Conservation (phyloP, 192 early-diverging fungal genomes). For the Lobosporangium transversale region DNA sequence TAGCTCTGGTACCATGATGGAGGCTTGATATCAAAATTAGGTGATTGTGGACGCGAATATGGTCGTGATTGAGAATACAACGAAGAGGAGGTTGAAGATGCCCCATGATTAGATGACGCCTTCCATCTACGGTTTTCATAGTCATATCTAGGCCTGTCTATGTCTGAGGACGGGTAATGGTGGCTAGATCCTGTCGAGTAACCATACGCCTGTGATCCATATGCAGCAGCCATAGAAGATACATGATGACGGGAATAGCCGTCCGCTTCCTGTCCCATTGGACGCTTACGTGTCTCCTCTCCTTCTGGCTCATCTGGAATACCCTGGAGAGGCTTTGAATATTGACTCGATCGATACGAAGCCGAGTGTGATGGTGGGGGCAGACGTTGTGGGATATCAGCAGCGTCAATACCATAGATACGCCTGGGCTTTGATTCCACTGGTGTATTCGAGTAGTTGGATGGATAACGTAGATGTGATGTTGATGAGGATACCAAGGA, state of each 20-base stretch:
- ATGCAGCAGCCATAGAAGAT: slow-evolving; percentile 12
- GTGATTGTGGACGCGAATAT: slow-evolving; percentile 36
- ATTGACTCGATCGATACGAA: slow-evolving; percentile 29
- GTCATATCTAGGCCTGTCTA: slow-evolving; percentile 19
- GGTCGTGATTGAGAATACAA: slow-evolving; percentile 18
- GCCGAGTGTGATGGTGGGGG: slow-evolving; percentile 27
- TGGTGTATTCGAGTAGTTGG: slow-evolving; percentile 11
- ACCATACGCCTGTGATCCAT: slow-evolving; percentile 27
- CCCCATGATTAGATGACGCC: background rate
- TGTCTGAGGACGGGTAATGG: slow-evolving; percentile 10
- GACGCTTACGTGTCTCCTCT: slow-evolving; percentile 13
- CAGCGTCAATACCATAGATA: slow-evolving; percentile 47
- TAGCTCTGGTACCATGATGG: slow-evolving; percentile 50
- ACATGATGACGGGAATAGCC: slow-evolving; percentile 18
- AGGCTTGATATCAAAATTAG: slow-evolving; percentile 34
- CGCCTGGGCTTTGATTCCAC: slow-evolving; percentile 18
- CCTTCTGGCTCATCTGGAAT: slow-evolving; percentile 17
- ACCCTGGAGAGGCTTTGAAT: slow-evolving; percentile 28
- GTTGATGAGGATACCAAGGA: slow-evolving; percentile 2
- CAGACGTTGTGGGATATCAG: slow-evolving; percentile 20
- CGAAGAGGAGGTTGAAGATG: slow-evolving; percentile 1
- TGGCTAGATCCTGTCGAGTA: slow-evolving; percentile 10
- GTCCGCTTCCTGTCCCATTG: slow-evolving; percentile 11
- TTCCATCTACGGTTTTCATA: slow-evolving; percentile 37
- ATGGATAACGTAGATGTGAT: slow-evolving; percentile 9